Base-by-base conservation (phyloP, 2,329 filamentous ascomycete genomes). In the Aspergillus aculeatus region DNA sequence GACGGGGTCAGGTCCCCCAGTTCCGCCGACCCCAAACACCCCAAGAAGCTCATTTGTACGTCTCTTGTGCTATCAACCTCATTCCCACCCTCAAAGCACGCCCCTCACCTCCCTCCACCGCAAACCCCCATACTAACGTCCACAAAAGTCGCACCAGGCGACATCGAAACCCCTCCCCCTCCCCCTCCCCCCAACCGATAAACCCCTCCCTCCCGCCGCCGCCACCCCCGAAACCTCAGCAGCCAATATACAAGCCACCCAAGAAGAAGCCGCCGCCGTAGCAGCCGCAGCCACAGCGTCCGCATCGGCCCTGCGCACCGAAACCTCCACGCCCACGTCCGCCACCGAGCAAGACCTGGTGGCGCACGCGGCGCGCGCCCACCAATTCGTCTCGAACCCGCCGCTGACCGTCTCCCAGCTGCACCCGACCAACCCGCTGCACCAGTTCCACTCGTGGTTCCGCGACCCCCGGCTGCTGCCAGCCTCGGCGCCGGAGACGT, bases 401-500 rank as follows among this genome's bases (percentile, higher is more conserved):
- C 77, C 75, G 1, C 68, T 78, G 9, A 77, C 75, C 7, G 65
- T 77, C 58, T 74, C 75, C 41, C 75, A 78, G 59, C 67, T 78
- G 54, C 75, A 78, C 60, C 72, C 71, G 32, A 74, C 74, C 23
- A 77, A 77, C 57, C 95, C 95, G 0, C 86, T 94, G 59, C 81
- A 82, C 32, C 95, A 98, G 80, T 99, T 98, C 81, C 85, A 96
- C 80, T 76, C 79, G 62, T 99, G 95, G 95, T 99, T 96, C 83
- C 82, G 84, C 12, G 83, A 88, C 61, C 91, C 93, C 0, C 85
- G 89, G 63, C 71, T 81, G 5, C 71, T 79, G 10, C 72, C 80
- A 26, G 84, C 92, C 50, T 80, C 86, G 50, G 90, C 96, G 67
- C 93, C 94, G 1, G 95, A 99, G 77, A 91, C 95, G 1, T 92